Evolutionary conservation across 2,329 filamentous ascomycete genomes (phyloP), one percentile per base, ranked within the genome.

Genomic region (Penicillium brevicompactum): DNA sequence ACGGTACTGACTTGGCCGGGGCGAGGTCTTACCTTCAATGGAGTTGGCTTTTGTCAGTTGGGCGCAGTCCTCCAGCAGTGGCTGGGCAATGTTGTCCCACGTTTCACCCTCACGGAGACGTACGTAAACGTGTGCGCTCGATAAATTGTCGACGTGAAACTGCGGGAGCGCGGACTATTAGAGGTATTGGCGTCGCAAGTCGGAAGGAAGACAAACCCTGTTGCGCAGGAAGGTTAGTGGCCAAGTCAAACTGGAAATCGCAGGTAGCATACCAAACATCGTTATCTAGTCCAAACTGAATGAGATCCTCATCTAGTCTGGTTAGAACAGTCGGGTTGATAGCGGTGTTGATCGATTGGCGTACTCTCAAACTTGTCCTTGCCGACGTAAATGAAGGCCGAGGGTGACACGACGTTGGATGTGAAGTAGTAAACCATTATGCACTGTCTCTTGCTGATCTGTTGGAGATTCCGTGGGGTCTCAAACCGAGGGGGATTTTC

Each of bases 281-380:
- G 73, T 96, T 89, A 47, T 97, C 92, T 84, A 92, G 91, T 62
- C 94, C 94, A 74, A 90, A 89, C 68, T 93, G 41, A 38, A 99
- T 97, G 67, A 97, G 78, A 65, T 96, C 92, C 82, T 97, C 94
- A 78, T 97, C 93, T 97, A 44, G 48, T 32, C 38, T 34, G 22
- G 46, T 49, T 49, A 55, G 34, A 47, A 51, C 27, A 22, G 45
- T 18, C 38, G n/a, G 38, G 7, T 9, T 41, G 38, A 41, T 16
- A 16, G 34, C 34, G 34, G 34, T 37, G 37, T 27, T 40, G 46
- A 47, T 46, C 34, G 42, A 51, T 31, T 61, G 34, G 64, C 87
- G 70, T 82, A 97, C 94, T 99, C 81, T 99, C 94, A 67, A 94
- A 92, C 79, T 99, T 99, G 81, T 99, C 94, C 77, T 97, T 99